Base-by-base conservation (phyloP, 352 stramenopile species). In the Phytophthora vignae region DNA sequence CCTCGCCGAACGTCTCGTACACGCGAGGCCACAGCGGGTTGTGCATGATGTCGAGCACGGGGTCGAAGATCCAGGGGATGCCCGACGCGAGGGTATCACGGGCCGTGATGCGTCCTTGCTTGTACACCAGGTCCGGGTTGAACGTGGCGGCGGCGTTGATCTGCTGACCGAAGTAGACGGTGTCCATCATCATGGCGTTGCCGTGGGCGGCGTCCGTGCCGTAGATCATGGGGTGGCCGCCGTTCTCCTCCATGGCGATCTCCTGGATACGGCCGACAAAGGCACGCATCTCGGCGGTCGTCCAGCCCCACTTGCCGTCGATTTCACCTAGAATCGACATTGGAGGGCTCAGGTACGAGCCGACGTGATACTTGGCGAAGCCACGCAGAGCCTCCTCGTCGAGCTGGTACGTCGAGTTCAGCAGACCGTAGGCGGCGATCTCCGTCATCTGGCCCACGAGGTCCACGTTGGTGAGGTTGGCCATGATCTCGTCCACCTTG, bases 1-100 rank as follows among this genome's bases (percentile, higher is more conserved):
- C 91, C 79, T 98, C 90, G 7, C 93, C 92, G 78, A 97, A 98
- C 9, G 91, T 98, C 74, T 98, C 93, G 60, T 90, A 97, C 11
- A 92, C 84, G 2, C 92, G 76, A 12, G 82, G 71, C 91, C 92
- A 98, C 29, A 90, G 73, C 2, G 90, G 88, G 57, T 97, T 88
- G 55, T 87, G 84, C 0, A 81, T 76, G 50, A 98, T 73, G 50
- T 90, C 83, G 10, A 88, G 70, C 7, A 96, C 82, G 0, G 92
- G 92, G 42, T 74, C 79, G 74, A 97, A 98, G 2, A 97, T 63
- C 91, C 90, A 98, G 4, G 79, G 79, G 46, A 96, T 90, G 1
- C 90, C 92, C 0, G 84, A 87, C 1, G 87, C 87, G 10, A 83
- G 67, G 1, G 90, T 97, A 69, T 98, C 92, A 2, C 81, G 76